Base-by-base conservation (phyloP, 371 early-diverging fungal genomes). In the Rhizopus delemar region DNA sequence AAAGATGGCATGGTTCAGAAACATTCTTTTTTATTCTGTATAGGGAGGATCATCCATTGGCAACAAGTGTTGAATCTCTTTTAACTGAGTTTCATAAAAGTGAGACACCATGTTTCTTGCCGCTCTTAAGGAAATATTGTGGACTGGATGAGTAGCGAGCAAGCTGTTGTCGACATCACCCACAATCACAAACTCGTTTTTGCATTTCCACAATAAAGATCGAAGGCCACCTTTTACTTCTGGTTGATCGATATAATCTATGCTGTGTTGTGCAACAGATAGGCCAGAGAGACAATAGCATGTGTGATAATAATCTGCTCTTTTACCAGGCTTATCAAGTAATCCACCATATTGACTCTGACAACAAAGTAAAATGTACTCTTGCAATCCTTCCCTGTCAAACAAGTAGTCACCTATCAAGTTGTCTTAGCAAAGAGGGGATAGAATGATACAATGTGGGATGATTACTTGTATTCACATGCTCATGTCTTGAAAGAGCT, bases 231-330 rank as follows among this genome's bases (percentile, higher is more conserved):
- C 79, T 64, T 56, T 45, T 51, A 16, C 39, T 29, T 22, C 60
- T 5, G 66, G 58, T 31, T 49, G 51, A 3, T 39, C 58, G 62
- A 71, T 73, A 50, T 59, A 75, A 39, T n/a, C 60, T 4, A 83
- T 57, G 5, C 70, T 60, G 45, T 86, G 80, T 50, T 88, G 88
- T 2, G 83, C 69, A 2, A 73, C 71, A 2, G 97, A 93, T 5
- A 98, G 73, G 0, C 98, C 98, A 46, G 86, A 84, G 36, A 98
- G 79, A 51, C 90, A 86, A 68, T 98, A 99, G 60, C 95, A 94
- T 15, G 97, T 95, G 69, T 99, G 99, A 75, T 99, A 98, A 55
- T 83, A 88, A 68, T 99, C 99, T 0, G 90, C 83, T 4, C 77
- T 61, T 59, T 88, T 90, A 60, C 84, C 89, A 0, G 98, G 98